Percentiles rank a stretch among this genome's conserved stretches.
phyloP scores from a whole-genome alignment of 2,329 filamentous ascomycete species.

The Penicillium sp. region DNA sequence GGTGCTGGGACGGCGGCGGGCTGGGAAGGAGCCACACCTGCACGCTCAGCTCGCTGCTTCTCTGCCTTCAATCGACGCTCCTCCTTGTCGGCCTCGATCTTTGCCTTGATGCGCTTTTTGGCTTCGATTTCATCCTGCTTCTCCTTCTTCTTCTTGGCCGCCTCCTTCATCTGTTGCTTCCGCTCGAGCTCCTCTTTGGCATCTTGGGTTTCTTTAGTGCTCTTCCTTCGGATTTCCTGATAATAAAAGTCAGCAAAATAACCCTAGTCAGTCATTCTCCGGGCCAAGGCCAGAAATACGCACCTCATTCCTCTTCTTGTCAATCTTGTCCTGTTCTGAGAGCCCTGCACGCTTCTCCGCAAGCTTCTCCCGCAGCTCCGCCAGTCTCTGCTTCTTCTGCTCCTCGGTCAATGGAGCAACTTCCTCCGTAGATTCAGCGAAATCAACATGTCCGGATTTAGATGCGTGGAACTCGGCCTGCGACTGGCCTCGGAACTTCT shows the following conservation, averaged over 20 bases:
- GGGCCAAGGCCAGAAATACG: constrained; percentile 1
- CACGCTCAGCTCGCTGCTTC: constrained; percentile 77
- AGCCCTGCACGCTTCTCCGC: constrained; percentile 69
- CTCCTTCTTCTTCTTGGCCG: constrained; percentile 79
- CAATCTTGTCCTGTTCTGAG: constrained; percentile 71
- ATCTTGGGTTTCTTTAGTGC: constrained; percentile 84
- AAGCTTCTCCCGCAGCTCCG: constrained; percentile 69
- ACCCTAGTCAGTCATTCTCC: too few species aligned
- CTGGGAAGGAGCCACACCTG: constrained; percentile 61
- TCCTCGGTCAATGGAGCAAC: constrained; percentile 87
- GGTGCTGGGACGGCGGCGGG: constrained; percentile 44
- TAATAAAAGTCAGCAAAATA: background rate
- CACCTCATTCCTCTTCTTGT: constrained; percentile 82
- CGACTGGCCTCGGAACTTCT: constrained; percentile 77
- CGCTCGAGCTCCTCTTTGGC: constrained; percentile 82
- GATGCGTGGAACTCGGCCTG: constrained; percentile 87
- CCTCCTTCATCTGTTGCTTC: constrained; percentile 91
- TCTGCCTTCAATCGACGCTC: constrained; percentile 83
- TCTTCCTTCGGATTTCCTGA: constrained; percentile 72
- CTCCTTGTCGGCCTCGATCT: constrained; percentile 92
- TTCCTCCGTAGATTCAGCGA: constrained; percentile 89
- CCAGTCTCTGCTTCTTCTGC: constrained; percentile 77
- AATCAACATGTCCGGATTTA: constrained; percentile 89
- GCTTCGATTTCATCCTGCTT: constrained; percentile 82
- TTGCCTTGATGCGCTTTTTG: constrained; percentile 84